Percentiles rank a stretch among this genome's conserved stretches.
Evolutionary conservation across 176 grass and related monocot genomes (phyloP).

Genomic region (Ananas comosus): DNA sequence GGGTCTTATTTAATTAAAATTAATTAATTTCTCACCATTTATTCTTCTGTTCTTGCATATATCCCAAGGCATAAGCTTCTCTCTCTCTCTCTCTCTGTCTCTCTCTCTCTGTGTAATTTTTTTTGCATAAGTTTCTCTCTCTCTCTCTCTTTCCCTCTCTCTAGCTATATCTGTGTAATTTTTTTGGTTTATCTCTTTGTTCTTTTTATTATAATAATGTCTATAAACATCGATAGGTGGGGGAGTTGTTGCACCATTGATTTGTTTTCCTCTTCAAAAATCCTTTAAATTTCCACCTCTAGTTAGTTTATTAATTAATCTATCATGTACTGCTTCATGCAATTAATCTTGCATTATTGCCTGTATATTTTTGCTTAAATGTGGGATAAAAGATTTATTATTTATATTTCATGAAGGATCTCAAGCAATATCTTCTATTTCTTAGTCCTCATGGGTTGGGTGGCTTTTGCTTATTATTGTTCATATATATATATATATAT

Average conservation of each 20-base stretch:
- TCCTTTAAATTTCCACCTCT: neutral
- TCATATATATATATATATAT: neutral
- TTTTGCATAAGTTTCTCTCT: neutral
- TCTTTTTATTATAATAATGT: neutral
- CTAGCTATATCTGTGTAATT: neutral
- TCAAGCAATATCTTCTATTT: conserved; percentile 1
- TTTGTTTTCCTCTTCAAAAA: conserved; percentile 8
- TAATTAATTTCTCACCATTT: neutral
- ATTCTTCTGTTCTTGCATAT: neutral
- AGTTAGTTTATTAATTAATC: too few species aligned
- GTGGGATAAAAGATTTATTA: too few species aligned
- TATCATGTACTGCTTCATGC: too few species aligned
- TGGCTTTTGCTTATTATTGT: neutral
- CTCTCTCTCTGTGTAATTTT: neutral
- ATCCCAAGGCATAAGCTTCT: neutral
- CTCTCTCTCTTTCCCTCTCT: neutral
- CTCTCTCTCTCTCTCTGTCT: neutral
- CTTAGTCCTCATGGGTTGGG: neutral
- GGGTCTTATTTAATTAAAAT: neutral
- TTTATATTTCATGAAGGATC: too few species aligned
- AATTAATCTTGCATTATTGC: too few species aligned
- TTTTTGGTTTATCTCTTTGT: conserved; percentile 2
- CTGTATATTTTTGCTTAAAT: too few species aligned
- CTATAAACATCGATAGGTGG: neutral
- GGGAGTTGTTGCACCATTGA: neutral